Base-by-base conservation (phyloP, 2,329 filamentous ascomycete species). In the Penicillium verrucosum region DNA sequence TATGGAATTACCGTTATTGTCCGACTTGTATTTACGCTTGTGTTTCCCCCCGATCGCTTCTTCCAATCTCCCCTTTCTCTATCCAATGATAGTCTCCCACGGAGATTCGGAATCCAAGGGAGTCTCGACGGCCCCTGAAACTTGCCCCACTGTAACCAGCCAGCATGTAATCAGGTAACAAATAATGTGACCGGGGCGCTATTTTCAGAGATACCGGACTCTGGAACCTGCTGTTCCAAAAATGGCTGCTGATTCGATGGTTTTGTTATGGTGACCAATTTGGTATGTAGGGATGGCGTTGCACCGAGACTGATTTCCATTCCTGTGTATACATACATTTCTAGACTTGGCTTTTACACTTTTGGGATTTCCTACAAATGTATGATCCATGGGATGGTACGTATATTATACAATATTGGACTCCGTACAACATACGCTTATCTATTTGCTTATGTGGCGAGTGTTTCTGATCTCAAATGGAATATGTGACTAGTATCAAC, bases 281-380 rank as follows among this genome's bases (percentile, higher is more conserved):
- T 60, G 68, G 68, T 64, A 71, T 70, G 69, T 62, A 71, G 69
- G 69, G 68, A 68, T 52, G 60, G 38, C 45, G 54, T 62, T 63
- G 57, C 59, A 54, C 58, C 54, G 56, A 64, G 62, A 61, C 43
- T 60, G 57, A 58, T 59, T 61, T 61, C 59, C 61, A 67, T 66
- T 67, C 64, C 58, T 48, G 49, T 57, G 46, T 27, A 40, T 14
- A 29, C 23, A 21, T 36, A 38, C 23, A 29, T 36, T 23, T 49
- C 6, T 25, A n/a, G 30, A 34, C 18, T n/a, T 12, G 12, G 7
- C 29, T 34, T 21, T 46, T 30, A 34, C 10, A 25, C 5, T 45
- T 45, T 44, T 11, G n/a, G 11, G n/a, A 4, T 16, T 21, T 10
- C 11, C 18, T 23, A 45, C 12, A 21, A 21, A 14, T 38, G 12